Evolutionary conservation across 2,329 filamentous ascomycete genomes (phyloP), one percentile per base, ranked within the genome.

Genomic region (Aspergillus tamarii): DNA sequence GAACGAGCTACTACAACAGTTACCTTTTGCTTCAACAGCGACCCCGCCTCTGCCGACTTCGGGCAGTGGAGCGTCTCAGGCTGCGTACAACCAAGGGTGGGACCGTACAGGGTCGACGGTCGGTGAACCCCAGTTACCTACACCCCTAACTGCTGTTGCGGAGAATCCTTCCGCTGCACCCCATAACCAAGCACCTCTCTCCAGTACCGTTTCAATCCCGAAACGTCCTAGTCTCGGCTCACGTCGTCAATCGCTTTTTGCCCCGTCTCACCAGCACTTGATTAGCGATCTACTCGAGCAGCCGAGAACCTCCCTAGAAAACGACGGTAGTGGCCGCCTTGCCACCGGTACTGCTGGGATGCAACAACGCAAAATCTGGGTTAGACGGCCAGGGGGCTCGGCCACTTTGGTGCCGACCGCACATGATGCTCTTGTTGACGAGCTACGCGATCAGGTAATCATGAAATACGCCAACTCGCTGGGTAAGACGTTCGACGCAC

Each of bases 401-500:
- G 89, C 94, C 45, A 99, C 95, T 16, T 84, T 95, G 72, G 90
- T 99, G 61, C 88, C 90, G 65, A 91, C 96, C 72, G 85, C 88
- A 70, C 91, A 96, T 73, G 93, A 96, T 72, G 93, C 97, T 74
- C 82, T 98, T 71, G 94, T 98, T 62, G 95, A 99, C 77, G 94
- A 97, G 79, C 90, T 97, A 66, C 91, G 94, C 71, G 95, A 97
- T 70, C 88, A 93, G 84, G 95, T 98, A 62, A 82, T 98, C 70
- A 89, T 88, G 73, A 98, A 98, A 82, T 99, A 98, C 78, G 88
- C 89, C 71, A 98, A 99, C 79, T 96, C 93, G 16, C 84, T 99
- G 30, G 94, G 94, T 57, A 89, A 89, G 70, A 91, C 87, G 59
- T 97, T 94, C 77, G 95, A 99, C 80, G 86, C 95, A 12, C 95